phyloP scores from a whole-genome alignment of 2,329 filamentous ascomycete genomes.

The Cordyceps militaris region DNA sequence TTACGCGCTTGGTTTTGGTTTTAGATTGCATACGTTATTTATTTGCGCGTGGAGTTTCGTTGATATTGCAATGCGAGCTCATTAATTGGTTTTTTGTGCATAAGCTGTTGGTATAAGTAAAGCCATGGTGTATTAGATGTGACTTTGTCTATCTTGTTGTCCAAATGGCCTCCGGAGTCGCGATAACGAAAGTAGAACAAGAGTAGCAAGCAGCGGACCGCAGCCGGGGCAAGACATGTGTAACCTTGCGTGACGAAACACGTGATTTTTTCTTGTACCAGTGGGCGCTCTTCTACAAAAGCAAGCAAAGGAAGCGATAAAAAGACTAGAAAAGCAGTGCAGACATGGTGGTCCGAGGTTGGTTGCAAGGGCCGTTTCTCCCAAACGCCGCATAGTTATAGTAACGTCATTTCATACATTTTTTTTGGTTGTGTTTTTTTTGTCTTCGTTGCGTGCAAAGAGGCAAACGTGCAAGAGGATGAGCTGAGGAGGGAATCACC shows the following conservation, averaged over 20 bases:
- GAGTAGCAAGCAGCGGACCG: background rate
- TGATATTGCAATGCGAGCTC: constrained; percentile 1
- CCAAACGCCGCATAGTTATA: constrained; percentile 11
- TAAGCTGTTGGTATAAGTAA: background rate
- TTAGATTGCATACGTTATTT: background rate
- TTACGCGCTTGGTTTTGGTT: background rate
- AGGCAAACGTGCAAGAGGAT: background rate
- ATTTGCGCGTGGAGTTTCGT: background rate
- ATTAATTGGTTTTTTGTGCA: background rate
- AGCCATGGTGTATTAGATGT: constrained; percentile 10
- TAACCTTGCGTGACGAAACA: background rate
- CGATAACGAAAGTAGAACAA: background rate
- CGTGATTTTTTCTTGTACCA: background rate
- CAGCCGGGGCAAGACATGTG: background rate
- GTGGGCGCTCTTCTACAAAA: background rate
- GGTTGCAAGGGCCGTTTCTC: background rate
- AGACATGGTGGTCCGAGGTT: constrained; percentile 4
- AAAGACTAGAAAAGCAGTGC: constrained; percentile 5
- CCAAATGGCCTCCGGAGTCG: constrained; percentile 5
- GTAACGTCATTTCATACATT: constrained; percentile 12
- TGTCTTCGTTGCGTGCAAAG: background rate
- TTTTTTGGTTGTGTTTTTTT: background rate
- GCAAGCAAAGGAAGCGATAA: background rate
- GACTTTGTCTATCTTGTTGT: constrained; percentile 10
- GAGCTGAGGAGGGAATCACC: background rate